phyloP scores from a whole-genome alignment of 1,139 yeast species.

The Geotrichum bryndzae region DNA sequence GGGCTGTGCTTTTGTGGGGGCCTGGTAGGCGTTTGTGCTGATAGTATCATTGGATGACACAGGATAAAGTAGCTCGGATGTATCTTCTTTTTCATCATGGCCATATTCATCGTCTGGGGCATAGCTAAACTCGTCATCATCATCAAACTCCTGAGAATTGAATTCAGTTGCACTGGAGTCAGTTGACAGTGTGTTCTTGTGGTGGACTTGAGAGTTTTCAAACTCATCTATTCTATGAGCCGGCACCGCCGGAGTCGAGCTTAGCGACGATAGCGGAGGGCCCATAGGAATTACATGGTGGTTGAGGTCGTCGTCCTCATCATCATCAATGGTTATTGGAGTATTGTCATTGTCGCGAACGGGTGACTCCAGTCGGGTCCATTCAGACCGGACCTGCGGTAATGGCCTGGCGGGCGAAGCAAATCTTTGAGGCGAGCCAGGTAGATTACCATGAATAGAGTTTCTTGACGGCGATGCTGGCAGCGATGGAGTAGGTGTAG shows the following conservation, averaged over 20 bases:
- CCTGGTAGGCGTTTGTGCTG: conserved; percentile 28
- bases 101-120: conserved; percentile 8
- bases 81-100: conserved; percentile 21
- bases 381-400: conserved; percentile 24
- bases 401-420: background rate
- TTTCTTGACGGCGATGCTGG: conserved; percentile 20
- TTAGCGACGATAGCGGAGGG: background rate
- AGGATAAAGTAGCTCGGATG: conserved; percentile 27
- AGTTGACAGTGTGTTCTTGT: conserved; percentile 5
- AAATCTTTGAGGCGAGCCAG: conserved; percentile 14
- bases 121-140: conserved; percentile 11
- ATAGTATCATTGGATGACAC: conserved; percentile 26
- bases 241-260: background rate
- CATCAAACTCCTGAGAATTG: conserved; percentile 6
- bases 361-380: conserved; percentile 31
- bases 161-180: conserved; percentile 13
- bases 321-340: conserved; percentile 25
- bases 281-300: conserved; percentile 6
- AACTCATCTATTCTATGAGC: background rate
- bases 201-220: background rate
- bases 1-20: conserved; percentile 49
- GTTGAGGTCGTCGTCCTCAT: background rate
- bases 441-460: conserved; percentile 13
- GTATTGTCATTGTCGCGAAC: conserved; percentile 22
- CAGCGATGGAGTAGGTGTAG: conserved; percentile 11